These are phyloP conservation scores for Eucalyptus shirleyi DNA, from an alignment of 345 rosid genomes.

Conservation along the genomic window DNA sequence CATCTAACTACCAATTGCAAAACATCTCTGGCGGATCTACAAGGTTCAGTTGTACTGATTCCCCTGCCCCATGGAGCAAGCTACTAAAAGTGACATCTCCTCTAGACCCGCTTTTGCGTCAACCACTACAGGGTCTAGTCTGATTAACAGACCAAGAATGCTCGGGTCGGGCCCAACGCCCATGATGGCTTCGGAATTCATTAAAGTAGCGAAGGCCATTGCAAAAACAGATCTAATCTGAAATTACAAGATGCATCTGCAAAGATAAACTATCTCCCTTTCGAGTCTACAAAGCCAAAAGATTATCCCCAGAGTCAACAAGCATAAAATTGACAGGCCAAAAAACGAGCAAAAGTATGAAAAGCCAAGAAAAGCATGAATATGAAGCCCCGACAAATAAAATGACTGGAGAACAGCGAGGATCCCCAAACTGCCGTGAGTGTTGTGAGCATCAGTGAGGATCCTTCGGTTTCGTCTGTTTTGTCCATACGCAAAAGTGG, in stretches of 20 bases:
- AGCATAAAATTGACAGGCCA: not conserved
- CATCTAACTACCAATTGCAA: slow-evolving; percentile 63
- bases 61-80: slow-evolving; percentile 83
- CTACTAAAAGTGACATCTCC: slow-evolving; percentile 55
- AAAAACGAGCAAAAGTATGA: not conserved
- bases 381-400: not conserved
- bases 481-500: no score
- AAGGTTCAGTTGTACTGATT: slow-evolving; percentile 24
- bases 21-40: slow-evolving; percentile 32
- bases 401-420: not conserved
- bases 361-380: not conserved
- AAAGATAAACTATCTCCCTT: not conserved
- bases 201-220: slow-evolving; percentile 65
- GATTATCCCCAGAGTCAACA: not conserved
- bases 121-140: slow-evolving; percentile 56
- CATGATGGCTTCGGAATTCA: slow-evolving; percentile 50
- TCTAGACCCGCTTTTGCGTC: slow-evolving; percentile 71
- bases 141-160: slow-evolving; percentile 85
- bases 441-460: no score
- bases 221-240: slow-evolving; percentile 91
- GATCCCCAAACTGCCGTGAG: no score
- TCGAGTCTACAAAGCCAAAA: not conserved
- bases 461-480: no score
- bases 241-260: not conserved
- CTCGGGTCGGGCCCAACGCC: slow-evolving; percentile 58